Base-by-base conservation (phyloP, 1,284 basidiomycete genomes). In the Boletus austroedulis region DNA sequence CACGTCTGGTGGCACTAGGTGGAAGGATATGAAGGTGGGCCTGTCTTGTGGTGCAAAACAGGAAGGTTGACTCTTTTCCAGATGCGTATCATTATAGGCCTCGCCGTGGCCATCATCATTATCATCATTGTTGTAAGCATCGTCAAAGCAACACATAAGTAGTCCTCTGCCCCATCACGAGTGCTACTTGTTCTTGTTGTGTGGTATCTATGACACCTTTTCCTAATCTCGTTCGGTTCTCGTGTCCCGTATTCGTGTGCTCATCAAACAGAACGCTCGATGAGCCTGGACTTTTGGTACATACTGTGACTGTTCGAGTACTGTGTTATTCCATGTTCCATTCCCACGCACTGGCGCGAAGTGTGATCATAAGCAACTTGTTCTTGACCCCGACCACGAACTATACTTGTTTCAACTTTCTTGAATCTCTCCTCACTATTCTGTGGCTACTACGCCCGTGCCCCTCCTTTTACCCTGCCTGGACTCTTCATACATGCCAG, bases 1-100 rank as follows among this genome's bases (percentile, higher is more conserved):
- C 57, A 60, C 66, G 47, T 58, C 3, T 15, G 53, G 34, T 54
- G 56, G 34, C 29, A 46, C 55, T 59, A 94, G 92, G 91, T 95
- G 93, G 94, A 95, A 96, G 76, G 94, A 97, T 76, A 96, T 95
- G 92, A 95, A 95, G 86, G 89, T 89, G 53, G 51, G 81, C 67
- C 38, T 36, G 38, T 60, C 36, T 55, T 40, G 43, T 43, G 26
- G 38, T 31, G 26, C 56, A 51, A 55, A 48, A 32, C 50, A 21
- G 50, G 46, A 38, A 38, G 41, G 17, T 62, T 65, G n/a, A 65
- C 48, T 15, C 12, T 45, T 43, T 43, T 59, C 55, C 32, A 92
- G 90, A 94, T 93, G 92, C 87, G 92, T 74, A 84, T 93, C 74
- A 90, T 93, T 73, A 95, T 97, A 69, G 92, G 86, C 53, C 81